Evolutionary conservation across 306 rosid species (phyloP).

Genomic region (Malus orientalis): DNA sequence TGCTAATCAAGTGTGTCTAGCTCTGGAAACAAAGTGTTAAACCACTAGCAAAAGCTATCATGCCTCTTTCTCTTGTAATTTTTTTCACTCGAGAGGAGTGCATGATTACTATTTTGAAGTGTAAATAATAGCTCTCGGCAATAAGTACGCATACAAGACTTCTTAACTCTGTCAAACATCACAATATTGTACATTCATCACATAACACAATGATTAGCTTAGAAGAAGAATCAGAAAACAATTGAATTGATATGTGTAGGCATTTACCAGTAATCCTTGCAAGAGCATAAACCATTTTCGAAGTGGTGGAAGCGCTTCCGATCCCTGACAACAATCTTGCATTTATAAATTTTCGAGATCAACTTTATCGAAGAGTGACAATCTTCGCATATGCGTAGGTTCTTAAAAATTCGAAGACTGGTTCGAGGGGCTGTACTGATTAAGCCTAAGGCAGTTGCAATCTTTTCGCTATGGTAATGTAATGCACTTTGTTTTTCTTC

Average conservation of each 20-base stretch:
- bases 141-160: constrained; percentile 1
- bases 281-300: constrained; percentile 64
- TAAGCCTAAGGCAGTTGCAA: constrained; percentile 77
- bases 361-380: constrained; percentile 68
- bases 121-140: not conserved
- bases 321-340: constrained; percentile 52
- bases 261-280: constrained; percentile 74
- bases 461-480: constrained; percentile 74
- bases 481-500: constrained; percentile 43
- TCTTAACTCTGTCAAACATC: not conserved
- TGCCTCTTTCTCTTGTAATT: not conserved
- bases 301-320: constrained; percentile 83
- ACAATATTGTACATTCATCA: not conserved
- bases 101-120: not conserved
- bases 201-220: not conserved
- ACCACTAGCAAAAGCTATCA: not conserved
- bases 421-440: constrained; percentile 46
- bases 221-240: not conserved
- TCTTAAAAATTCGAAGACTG: constrained; percentile 50
- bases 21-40: not conserved
- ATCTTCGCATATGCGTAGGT: constrained; percentile 66
- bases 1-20: not conserved
- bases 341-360: constrained; percentile 50
- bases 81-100: not conserved
- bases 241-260: not conserved